Conservation (phyloP, 192 early-diverging fungal species). For the Coemansia sp. region DNA sequence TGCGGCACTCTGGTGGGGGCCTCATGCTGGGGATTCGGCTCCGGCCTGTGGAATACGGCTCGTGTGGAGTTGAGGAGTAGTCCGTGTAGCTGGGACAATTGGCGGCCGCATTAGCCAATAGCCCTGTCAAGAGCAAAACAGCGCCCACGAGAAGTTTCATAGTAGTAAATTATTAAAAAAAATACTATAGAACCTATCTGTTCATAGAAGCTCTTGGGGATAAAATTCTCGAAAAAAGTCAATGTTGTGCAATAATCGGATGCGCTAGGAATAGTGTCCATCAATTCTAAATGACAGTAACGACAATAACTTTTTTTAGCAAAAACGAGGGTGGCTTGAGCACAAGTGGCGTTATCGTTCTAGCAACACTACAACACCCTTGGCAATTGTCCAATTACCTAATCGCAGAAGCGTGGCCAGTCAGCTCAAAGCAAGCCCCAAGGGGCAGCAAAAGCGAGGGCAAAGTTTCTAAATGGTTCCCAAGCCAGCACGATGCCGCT, state of each 20-base stretch:
- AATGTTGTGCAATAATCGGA: background rate
- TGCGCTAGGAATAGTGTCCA: slow-evolving; percentile 2
- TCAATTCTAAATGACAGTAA: slow-evolving; percentile 9
- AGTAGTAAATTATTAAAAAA: background rate
- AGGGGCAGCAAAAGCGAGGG: too few relatives aligned
- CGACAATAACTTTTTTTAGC: background rate
- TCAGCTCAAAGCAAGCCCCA: too few relatives aligned
- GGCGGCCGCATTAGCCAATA: background rate
- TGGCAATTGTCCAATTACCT: too few relatives aligned
- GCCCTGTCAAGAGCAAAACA: background rate
- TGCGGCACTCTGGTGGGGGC: slow-evolving; percentile 45
- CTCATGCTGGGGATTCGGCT: slow-evolving; percentile 45
- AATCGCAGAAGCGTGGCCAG: too few relatives aligned
- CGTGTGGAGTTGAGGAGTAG: slow-evolving; percentile 24
- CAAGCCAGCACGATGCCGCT: too few relatives aligned
- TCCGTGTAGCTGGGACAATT: slow-evolving; percentile 46
- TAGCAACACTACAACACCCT: background rate
- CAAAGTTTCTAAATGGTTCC: too few relatives aligned
- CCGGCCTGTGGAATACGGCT: slow-evolving; percentile 22
- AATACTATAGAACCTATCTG: background rate
- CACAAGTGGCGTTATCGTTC: background rate
- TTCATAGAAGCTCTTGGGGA: background rate
- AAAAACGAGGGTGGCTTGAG: background rate
- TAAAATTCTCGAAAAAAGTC: background rate
- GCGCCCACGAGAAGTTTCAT: background rate